Evolutionary conservation across 164 flowering plant species (phyloP).

Genomic region (Annona squamosa): DNA sequence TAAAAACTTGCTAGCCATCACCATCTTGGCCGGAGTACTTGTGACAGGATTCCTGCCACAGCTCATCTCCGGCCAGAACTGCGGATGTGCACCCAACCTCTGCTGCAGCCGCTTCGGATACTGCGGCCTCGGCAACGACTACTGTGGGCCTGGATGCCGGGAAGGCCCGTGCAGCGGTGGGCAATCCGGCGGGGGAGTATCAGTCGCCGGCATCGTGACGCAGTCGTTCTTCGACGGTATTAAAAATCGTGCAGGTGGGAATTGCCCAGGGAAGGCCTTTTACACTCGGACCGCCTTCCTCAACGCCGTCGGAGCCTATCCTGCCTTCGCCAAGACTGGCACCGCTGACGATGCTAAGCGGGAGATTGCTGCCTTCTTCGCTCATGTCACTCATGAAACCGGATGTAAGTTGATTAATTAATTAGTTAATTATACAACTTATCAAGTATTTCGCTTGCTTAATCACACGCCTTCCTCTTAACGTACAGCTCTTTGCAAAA

Average conservation of each 20-base stretch:
- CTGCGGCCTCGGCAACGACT: conserved; percentile 28
- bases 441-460: conserved; percentile 12
- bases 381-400: conserved; percentile 36
- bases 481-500: conserved; percentile 39
- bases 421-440: conserved; percentile 37
- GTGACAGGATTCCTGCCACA: neutral
- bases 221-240: conserved; percentile 30
- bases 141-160: conserved; percentile 35
- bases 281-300: conserved; percentile 27
- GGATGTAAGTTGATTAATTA: conserved; percentile 24
- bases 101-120: conserved; percentile 41
- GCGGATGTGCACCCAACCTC: conserved; percentile 29
- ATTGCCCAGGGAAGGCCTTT: conserved; percentile 30
- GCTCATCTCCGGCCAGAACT: neutral
- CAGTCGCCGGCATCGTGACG: conserved; percentile 32
- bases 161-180: conserved; percentile 28
- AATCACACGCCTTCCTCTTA: too few relatives aligned
- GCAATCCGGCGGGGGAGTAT: neutral
- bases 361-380: conserved; percentile 41
- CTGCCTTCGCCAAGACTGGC: conserved; percentile 30
- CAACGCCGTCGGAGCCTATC: conserved; percentile 17
- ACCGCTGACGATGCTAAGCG: conserved; percentile 27
- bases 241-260: conserved; percentile 17
- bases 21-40: neutral
- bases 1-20: neutral